These are phyloP conservation scores for Yamadazyma triangularis DNA, from an alignment of 1,139 yeast genomes.

Conservation along the genomic window DNA sequence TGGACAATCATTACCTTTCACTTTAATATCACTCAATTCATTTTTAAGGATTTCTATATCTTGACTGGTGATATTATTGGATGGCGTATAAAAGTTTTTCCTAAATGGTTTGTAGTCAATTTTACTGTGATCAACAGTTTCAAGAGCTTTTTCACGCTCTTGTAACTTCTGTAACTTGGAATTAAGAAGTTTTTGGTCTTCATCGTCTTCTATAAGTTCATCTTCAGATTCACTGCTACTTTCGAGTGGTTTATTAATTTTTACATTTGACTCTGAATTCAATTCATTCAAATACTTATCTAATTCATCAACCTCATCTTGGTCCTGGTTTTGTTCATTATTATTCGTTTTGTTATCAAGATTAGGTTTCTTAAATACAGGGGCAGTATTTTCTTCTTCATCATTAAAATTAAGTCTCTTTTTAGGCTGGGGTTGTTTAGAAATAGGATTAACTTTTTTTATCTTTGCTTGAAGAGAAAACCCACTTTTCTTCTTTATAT, in stretches of 20 bases:
- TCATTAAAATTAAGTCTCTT: constrained; percentile 11
- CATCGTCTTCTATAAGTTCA: constrained; percentile 15
- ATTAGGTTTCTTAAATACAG: constrained; percentile 23
- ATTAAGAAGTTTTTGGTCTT: constrained; percentile 19
- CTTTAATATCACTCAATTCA: constrained; percentile 58
- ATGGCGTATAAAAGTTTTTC: constrained; percentile 63
- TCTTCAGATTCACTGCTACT: constrained; percentile 9
- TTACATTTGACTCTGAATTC: constrained; percentile 1
- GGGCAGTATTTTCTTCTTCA: constrained; percentile 16
- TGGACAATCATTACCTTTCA: constrained; percentile 56
- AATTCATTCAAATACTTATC: constrained; percentile 15
- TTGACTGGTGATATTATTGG: constrained; percentile 39
- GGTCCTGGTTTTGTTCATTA: constrained; percentile 6
- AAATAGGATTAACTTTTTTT: too few relatives aligned
- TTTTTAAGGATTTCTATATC: constrained; percentile 55
- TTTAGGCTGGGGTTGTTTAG: background rate
- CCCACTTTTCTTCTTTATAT: background rate
- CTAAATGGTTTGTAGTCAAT: constrained; percentile 51
- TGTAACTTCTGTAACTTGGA: constrained; percentile 28
- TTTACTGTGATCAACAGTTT: constrained; percentile 40
- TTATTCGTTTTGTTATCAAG: constrained; percentile 5
- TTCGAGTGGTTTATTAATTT: background rate
- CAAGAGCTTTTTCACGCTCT: constrained; percentile 31
- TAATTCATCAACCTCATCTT: constrained; percentile 16
- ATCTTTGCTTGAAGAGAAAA: background rate